Evolutionary conservation across 2,329 filamentous ascomycete species (phyloP).

Genomic region (Zymoseptoria passerinii): DNA sequence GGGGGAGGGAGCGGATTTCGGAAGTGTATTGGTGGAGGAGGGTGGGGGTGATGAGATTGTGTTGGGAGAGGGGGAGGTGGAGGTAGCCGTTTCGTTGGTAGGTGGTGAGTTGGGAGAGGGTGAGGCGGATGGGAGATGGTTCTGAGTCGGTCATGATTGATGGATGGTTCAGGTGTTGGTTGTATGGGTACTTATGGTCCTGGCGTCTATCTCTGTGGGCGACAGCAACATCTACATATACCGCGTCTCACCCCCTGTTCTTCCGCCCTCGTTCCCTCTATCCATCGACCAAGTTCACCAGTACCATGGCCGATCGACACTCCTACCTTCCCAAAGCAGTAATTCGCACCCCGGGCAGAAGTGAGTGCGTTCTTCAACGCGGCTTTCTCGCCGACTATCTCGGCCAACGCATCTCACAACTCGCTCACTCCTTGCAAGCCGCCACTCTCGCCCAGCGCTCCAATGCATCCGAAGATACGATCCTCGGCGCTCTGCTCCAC

Average conservation of each 20-base stretch:
- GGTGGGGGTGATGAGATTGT: conserved; percentile 15
- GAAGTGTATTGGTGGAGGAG: conserved; percentile 17
- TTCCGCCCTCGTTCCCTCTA: not conserved
- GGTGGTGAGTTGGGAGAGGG: conserved; percentile 15
- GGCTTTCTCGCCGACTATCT: conserved; percentile 18
- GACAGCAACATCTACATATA: not conserved
- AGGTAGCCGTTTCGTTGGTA: conserved; percentile 21
- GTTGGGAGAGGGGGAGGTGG: conserved; percentile 15
- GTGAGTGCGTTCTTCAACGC: not conserved
- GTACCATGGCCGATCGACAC: not conserved
- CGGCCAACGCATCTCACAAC: conserved; percentile 25
- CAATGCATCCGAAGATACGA: conserved; percentile 22
- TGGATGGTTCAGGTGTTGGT: not conserved
- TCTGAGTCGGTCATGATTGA: conserved; percentile 11
- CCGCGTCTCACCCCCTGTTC: not conserved
- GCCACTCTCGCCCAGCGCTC: conserved; percentile 23
- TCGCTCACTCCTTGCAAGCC: conserved; percentile 28
- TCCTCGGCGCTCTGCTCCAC: conserved; percentile 35
- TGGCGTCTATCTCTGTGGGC: not conserved
- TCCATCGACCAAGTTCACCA: not conserved
- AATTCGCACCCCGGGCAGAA: not conserved
- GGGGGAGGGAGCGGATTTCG: conserved; percentile 19
- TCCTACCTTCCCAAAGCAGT: not conserved
- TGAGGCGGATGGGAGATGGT: conserved; percentile 10
- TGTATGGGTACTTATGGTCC: not conserved